Conservation (phyloP, 1,284 basidiomycete genomes). For the Anthracocystis panici-leucophaei region DNA sequence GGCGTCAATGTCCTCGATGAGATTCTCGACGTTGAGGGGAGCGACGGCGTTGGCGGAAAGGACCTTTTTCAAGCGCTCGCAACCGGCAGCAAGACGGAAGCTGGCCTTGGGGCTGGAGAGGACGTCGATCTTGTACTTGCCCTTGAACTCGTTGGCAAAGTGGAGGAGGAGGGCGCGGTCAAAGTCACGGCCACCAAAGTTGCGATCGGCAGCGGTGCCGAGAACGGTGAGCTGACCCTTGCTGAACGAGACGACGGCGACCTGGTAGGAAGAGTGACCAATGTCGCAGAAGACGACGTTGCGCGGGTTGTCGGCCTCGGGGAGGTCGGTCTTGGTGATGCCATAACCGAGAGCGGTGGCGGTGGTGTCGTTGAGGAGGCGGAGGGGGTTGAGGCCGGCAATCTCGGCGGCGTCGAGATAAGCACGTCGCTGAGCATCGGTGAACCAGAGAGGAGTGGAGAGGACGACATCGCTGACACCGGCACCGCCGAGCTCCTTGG, state of each 20-base stretch:
- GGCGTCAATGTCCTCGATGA: slow-evolving; percentile 69
- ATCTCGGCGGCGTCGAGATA: slow-evolving; percentile 68
- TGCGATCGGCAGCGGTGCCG: slow-evolving; percentile 65
- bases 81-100: slow-evolving; percentile 68
- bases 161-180: slow-evolving; percentile 68
- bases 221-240: slow-evolving; percentile 69
- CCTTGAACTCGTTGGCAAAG: slow-evolving; percentile 69
- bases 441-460: slow-evolving; percentile 69
- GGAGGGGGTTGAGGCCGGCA: slow-evolving; percentile 67
- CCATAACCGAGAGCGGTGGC: slow-evolving; percentile 68
- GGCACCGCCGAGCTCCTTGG: slow-evolving; percentile 63
- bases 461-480: slow-evolving; percentile 68
- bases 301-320: slow-evolving; percentile 66
- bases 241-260: slow-evolving; percentile 67
- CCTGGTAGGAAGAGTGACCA: slow-evolving; percentile 69
- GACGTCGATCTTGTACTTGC: slow-evolving; percentile 69
- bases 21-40: slow-evolving; percentile 68
- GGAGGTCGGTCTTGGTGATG: slow-evolving; percentile 69
- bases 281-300: slow-evolving; percentile 69
- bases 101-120: slow-evolving; percentile 68
- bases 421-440: slow-evolving; percentile 66
- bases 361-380: slow-evolving; percentile 69
- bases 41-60: slow-evolving; percentile 68
- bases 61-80: slow-evolving; percentile 70
- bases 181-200: slow-evolving; percentile 69